These are phyloP conservation scores for Cutaneotrichosporon spelunceum DNA, from an alignment of 1,284 basidiomycete genomes.

Conservation along the genomic window DNA sequence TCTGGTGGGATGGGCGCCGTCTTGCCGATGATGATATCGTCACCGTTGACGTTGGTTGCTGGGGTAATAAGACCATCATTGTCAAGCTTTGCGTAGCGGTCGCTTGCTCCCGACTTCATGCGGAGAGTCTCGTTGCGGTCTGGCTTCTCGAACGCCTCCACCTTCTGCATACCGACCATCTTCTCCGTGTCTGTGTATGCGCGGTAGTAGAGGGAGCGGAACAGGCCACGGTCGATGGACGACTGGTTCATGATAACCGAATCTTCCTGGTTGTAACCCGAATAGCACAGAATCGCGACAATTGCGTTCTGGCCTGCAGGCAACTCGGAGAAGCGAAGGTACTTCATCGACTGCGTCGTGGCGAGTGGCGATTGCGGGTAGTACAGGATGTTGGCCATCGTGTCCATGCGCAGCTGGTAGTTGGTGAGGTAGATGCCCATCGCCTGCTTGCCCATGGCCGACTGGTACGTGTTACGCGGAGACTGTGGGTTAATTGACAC, in stretches of 20 bases:
- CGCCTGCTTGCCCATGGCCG: conserved; percentile 99
- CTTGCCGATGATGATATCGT: conserved; percentile 99
- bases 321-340: conserved; percentile 93
- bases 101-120: conserved; percentile 87
- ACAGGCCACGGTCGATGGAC: conserved; percentile 94
- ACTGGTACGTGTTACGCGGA: conserved; percentile 98
- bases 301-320: conserved; percentile 98
- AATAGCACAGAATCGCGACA: conserved; percentile 97
- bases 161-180: conserved; percentile 84
- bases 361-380: conserved; percentile 99
- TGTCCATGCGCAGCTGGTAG: conserved; percentile 95
- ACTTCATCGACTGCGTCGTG: conserved; percentile 98
- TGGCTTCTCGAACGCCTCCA: conserved; percentile 98
- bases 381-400: conserved; percentile 97
- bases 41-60: conserved; percentile 89
- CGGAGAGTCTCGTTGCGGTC: conserved; percentile 87
- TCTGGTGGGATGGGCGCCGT: conserved; percentile 96
- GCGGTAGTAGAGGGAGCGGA: conserved; percentile 97
- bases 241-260: conserved; percentile 99
- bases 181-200: conserved; percentile 98
- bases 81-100: conserved; percentile 89
- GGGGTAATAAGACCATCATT: conserved; percentile 93
- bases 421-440: conserved; percentile 99
- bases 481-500: conserved; percentile 58
- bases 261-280: conserved; percentile 99